phyloP scores from a whole-genome alignment of 1,284 basidiomycete species.

The Ustilago xerochloae region DNA sequence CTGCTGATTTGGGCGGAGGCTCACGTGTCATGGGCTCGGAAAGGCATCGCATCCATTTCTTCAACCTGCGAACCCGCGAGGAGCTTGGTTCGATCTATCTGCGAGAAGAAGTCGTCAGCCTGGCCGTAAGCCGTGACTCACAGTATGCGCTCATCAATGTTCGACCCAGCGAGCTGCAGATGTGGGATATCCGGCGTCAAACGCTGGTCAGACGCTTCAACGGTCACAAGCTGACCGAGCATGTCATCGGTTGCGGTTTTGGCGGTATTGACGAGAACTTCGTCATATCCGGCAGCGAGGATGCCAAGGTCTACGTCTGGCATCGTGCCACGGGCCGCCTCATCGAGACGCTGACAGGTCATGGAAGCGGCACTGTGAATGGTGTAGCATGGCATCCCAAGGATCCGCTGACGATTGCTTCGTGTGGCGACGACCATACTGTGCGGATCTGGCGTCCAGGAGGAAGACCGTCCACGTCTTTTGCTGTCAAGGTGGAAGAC shows the following conservation, averaged over 20 bases:
- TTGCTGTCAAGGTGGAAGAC: constrained; percentile 14
- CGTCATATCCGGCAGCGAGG: constrained; percentile 90
- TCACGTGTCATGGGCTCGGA: constrained; percentile 69
- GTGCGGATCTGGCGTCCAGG: constrained; percentile 61
- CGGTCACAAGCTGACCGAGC: constrained; percentile 70
- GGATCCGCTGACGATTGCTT: constrained; percentile 85
- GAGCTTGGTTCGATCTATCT: constrained; percentile 73
- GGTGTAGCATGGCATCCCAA: constrained; percentile 93
- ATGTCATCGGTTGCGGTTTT: constrained; percentile 89
- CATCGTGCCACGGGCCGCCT: constrained; percentile 85
- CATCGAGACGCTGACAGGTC: constrained; percentile 84
- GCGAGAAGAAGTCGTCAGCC: constrained; percentile 76
- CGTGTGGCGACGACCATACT: constrained; percentile 65
- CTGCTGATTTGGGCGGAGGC: constrained; percentile 61
- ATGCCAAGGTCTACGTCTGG: constrained; percentile 87
- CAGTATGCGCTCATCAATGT: constrained; percentile 87
- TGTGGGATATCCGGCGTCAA: constrained; percentile 80
- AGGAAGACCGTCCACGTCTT: constrained; percentile 2
- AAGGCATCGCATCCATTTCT: constrained; percentile 77
- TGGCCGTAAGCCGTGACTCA: constrained; percentile 81
- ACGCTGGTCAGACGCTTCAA: constrained; percentile 72
- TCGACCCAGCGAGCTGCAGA: constrained; percentile 76
- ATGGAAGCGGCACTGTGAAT: constrained; percentile 88
- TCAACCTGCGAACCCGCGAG: constrained; percentile 74
- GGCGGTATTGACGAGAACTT: constrained; percentile 91